These are phyloP conservation scores for Volvariella surrecta DNA, from an alignment of 1,284 basidiomycete species.

Conservation along the genomic window DNA sequence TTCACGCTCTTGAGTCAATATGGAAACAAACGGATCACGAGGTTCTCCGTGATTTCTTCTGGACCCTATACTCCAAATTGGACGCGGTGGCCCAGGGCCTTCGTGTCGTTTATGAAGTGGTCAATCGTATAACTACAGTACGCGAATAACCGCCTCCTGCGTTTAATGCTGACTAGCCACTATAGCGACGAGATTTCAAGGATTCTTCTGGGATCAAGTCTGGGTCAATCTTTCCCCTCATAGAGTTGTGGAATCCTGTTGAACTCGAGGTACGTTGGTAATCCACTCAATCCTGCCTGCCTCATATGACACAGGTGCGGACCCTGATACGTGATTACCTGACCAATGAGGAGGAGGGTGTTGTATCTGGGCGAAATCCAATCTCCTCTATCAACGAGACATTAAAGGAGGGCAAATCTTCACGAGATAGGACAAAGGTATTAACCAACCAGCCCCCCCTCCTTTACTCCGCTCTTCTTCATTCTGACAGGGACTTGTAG, in stretches of 20 bases:
- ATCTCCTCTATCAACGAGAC: constrained; percentile 94
- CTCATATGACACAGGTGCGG: constrained; percentile 50
- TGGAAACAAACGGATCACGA: constrained; percentile 75
- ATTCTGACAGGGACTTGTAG: constrained; percentile 28
- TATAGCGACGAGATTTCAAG: constrained; percentile 81
- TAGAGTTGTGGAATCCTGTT: constrained; percentile 89
- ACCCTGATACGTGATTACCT: constrained; percentile 88
- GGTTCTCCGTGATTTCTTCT: constrained; percentile 89
- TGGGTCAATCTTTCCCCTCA: constrained; percentile 67
- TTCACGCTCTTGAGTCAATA: constrained; percentile 73
- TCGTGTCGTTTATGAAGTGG: constrained; percentile 87
- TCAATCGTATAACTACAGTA: constrained; percentile 81
- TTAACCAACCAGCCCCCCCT: neutral
- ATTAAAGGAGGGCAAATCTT: constrained; percentile 75
- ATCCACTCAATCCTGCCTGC: neutral
- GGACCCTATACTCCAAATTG: constrained; percentile 96
- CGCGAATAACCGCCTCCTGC: too few relatives aligned
- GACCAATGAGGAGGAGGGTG: constrained; percentile 79
- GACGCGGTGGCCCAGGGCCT: constrained; percentile 94
- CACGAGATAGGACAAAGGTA: constrained; percentile 76
- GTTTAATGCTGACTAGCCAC: too few relatives aligned
- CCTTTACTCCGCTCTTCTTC: neutral
- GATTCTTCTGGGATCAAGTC: constrained; percentile 73
- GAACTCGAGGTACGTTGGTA: constrained; percentile 68
- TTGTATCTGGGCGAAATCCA: constrained; percentile 72